These are phyloP conservation scores for Nicotiana knightiana DNA, from an alignment of 257 asterid species.

Conservation along the genomic window DNA sequence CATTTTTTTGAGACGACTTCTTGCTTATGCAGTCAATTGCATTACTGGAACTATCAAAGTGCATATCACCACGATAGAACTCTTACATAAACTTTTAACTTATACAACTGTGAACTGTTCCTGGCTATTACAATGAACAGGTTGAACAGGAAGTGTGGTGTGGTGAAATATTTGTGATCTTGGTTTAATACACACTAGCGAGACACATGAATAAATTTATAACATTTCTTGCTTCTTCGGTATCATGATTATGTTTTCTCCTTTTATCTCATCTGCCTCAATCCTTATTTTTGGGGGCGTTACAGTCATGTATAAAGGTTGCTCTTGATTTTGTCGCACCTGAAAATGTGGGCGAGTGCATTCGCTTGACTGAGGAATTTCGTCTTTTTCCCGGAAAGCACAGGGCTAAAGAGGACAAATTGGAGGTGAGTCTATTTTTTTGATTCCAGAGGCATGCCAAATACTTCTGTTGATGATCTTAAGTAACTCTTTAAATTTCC, in stretches of 20 bases:
- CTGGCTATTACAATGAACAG: neutral
- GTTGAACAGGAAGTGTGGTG: neutral
- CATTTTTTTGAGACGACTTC: neutral
- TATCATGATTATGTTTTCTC: neutral
- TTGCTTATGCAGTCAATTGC: neutral
- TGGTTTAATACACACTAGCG: neutral
- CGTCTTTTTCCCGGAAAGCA: slow-evolving; percentile 59
- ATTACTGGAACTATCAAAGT: neutral
- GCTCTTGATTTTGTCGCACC: slow-evolving; percentile 83
- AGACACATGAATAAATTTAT: neutral
- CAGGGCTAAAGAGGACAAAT: slow-evolving; percentile 60
- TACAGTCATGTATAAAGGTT: slow-evolving; percentile 73
- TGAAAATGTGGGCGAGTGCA: slow-evolving; percentile 58
- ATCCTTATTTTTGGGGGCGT: neutral
- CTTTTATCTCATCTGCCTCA: neutral
- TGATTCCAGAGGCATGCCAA: neutral
- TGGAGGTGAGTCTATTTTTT: slow-evolving; percentile 43
- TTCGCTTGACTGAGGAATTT: slow-evolving; percentile 54
- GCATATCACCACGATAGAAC: neutral
- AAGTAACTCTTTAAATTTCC: neutral
- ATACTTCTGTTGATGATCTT: neutral
- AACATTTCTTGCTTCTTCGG: neutral
- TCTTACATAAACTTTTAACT: neutral
- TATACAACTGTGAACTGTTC: neutral
- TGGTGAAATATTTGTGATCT: neutral